Conservation (phyloP, 2,329 filamentous ascomycete genomes). For the Aspergillus cejpii region DNA sequence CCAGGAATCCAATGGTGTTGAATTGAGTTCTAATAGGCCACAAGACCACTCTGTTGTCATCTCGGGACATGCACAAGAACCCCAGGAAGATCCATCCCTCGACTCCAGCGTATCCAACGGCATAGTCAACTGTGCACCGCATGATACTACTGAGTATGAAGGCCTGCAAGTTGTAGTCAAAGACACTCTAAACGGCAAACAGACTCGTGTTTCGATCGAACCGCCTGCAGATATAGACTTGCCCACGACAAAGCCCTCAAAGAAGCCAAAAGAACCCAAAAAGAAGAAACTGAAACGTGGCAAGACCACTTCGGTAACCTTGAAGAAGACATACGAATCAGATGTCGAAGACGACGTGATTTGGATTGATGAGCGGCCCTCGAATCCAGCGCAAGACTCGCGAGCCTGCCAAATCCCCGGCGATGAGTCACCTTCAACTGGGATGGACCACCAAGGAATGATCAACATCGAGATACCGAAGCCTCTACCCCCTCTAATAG, state of each 20-base stretch:
- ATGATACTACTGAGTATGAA: neutral
- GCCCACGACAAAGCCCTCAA: neutral
- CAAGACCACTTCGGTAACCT: constrained; percentile 35
- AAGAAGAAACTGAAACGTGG: constrained; percentile 43
- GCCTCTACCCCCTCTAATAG: neutral
- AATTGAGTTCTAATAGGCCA: neutral
- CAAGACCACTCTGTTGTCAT: neutral
- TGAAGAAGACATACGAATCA: constrained; percentile 25
- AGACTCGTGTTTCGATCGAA: neutral
- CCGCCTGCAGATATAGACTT: neutral
- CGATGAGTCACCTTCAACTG: constrained; percentile 1
- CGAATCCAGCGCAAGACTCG: constrained; percentile 2
- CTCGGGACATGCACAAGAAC: neutral
- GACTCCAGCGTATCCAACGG: neutral
- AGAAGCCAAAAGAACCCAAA: constrained; percentile 24
- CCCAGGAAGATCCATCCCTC: neutral
- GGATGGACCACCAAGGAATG: neutral
- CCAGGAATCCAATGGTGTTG: neutral
- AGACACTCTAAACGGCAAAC: neutral
- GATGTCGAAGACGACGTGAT: constrained; percentile 39
- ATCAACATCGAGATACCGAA: neutral
- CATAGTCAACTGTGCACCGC: neutral
- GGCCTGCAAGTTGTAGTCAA: neutral
- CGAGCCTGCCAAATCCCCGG: constrained; percentile 5
- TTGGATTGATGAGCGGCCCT: constrained; percentile 34